These are phyloP conservation scores for Blastosporella zonata DNA, from an alignment of 1,284 basidiomycete species.

Conservation along the genomic window DNA sequence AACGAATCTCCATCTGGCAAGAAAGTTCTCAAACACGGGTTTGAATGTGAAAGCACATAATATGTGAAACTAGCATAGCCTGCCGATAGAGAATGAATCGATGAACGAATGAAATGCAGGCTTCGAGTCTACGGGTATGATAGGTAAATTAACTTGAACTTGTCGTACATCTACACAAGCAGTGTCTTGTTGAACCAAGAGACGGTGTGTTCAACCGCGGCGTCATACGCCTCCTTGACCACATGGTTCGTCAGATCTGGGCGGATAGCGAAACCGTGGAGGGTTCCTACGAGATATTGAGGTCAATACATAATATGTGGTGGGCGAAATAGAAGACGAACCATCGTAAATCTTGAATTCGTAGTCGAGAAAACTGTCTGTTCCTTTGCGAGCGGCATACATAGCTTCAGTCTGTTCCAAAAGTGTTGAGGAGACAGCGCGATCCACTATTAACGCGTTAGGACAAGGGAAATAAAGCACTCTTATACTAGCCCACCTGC, in stretches of 20 bases:
- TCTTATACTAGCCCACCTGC: slow-evolving; percentile 37
- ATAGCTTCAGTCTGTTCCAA: slow-evolving; percentile 41
- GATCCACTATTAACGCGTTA: slow-evolving; percentile 40
- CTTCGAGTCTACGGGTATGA: no score
- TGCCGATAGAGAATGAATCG: no score
- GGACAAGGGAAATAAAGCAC: not conserved
- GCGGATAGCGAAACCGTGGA: slow-evolving; percentile 10
- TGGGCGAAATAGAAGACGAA: slow-evolving; percentile 15
- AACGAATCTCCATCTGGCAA: no score
- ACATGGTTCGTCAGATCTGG: slow-evolving; percentile 6
- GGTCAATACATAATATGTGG: not conserved
- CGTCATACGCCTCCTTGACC: slow-evolving; percentile 9
- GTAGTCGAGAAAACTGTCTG: slow-evolving; percentile 42
- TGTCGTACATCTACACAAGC: no score
- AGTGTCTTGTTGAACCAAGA: slow-evolving; percentile 11
- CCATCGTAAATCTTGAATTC: slow-evolving; percentile 60
- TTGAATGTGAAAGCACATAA: no score
- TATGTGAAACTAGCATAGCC: no score
- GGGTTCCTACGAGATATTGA: not conserved
- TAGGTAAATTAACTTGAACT: no score
- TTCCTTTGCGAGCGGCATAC: slow-evolving; percentile 41
- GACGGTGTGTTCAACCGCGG: slow-evolving; percentile 3
- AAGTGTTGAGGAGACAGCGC: slow-evolving; percentile 36
- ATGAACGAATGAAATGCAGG: no score
- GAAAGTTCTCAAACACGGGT: no score